Base-by-base conservation (phyloP, 176 grass and related monocot species). In the Phragmites australis region DNA sequence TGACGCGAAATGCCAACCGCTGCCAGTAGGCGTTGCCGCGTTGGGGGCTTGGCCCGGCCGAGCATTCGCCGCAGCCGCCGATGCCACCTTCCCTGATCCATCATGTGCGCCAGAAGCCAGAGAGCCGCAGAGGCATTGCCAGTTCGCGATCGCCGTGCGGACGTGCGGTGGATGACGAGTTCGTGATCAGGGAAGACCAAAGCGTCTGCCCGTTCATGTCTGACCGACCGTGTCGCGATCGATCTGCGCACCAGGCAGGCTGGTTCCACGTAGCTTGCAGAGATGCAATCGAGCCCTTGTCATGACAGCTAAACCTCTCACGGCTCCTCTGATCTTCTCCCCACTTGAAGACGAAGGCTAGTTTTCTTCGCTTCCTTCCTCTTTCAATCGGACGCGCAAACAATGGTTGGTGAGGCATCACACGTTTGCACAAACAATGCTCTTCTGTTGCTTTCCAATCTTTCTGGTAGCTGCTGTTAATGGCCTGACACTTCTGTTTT, bases 21-120 rank as follows among this genome's bases (percentile, higher is more conserved):
- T 50, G 41, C 62, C 42, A 59, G 70, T 87, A 23, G 46, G 61
- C 62, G 78, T 81, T 87, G 83, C 34, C n/a, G n/a, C n/a, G n/a
- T n/a, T n/a, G 16, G 19, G 29, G 19, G 8, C 10, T 17, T 61
- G 48, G 67, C 55, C 47, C 74, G 7, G 65, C 32, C 4, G 45
- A 50, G 17, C 27, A 31, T 10, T 32, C 6, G 41, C 39, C 37
- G 52, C 31, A 19, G 10, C 17, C 19, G 18, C 43, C 13, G 19
- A 62, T 31, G 1, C 8, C 62, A 6, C 55, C 66, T 65, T 15
- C 18, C 45, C 44, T 18, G 44, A 47, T 2, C 1, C 30, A n/a
- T 72, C 65, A 61, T 42, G 73, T 29, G 19, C 47, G 45, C n/a
- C n/a, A n/a, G n/a, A n/a, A n/a, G n/a, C n/a, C n/a, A n/a, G n/a